A percentile compares a stretch with the other conserved stretches of the same genome.
Evolutionary conservation across 108 stramenopile genomes (phyloP).

Genomic region (Cyclostephanos tholiformis): DNA sequence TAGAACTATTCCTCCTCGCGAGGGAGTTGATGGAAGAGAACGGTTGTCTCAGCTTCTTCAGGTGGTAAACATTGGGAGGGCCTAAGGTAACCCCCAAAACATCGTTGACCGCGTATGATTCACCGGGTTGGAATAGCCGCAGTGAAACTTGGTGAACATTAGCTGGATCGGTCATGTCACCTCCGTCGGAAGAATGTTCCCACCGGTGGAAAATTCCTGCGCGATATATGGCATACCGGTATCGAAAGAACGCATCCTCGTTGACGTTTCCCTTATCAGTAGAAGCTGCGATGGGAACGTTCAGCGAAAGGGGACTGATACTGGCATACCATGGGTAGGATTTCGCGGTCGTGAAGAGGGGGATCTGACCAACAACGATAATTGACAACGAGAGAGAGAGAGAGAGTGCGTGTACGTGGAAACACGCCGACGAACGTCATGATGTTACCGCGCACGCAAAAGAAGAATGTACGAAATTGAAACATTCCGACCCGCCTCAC

Average conservation of each 20-base stretch:
- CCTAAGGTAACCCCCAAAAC: constrained; percentile 62
- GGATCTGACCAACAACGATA: constrained; percentile 22
- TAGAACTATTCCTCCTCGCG: constrained; percentile 28
- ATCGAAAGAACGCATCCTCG: constrained; percentile 60
- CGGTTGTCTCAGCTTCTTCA: constrained; percentile 47
- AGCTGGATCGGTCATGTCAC: constrained; percentile 6
- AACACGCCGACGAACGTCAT: not conserved
- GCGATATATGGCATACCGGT: constrained; percentile 75
- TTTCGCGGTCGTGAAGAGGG: constrained; percentile 76
- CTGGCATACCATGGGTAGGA: constrained; percentile 80
- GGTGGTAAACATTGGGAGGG: constrained; percentile 77
- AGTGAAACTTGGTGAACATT: constrained; percentile 61
- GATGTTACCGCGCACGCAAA: constrained; percentile 3
- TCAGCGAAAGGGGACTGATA: constrained; percentile 54
- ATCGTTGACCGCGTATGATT: constrained; percentile 77
- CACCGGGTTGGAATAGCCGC: constrained; percentile 59
- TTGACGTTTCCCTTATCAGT: not conserved
- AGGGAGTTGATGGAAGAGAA: constrained; percentile 32
- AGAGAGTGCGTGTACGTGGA: not conserved
- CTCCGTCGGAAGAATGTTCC: constrained; percentile 60
- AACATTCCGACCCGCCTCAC: constrained; percentile 34
- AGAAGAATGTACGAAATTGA: not conserved
- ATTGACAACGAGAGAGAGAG: constrained; percentile 14
- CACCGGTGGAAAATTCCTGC: constrained; percentile 72
- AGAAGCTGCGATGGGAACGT: constrained; percentile 24